Evolutionary conservation across 129 eudicot genomes (phyloP), one percentile per base, ranked within the genome.

Genomic region (Chrysanthemum lavandulifolium): DNA sequence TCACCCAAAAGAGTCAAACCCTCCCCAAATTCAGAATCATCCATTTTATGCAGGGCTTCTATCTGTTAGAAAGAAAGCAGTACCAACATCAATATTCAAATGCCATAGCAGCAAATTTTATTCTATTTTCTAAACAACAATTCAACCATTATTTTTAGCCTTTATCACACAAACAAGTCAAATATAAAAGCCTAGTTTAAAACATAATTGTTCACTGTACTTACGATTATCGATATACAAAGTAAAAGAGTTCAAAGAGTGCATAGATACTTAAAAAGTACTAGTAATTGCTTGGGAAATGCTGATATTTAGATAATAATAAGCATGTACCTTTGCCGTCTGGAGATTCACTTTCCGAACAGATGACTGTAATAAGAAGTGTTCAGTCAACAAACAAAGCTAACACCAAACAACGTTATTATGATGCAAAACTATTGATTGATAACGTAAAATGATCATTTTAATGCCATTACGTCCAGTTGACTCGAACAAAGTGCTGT

Each of bases 1-100:
- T 91, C 87, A 71, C 87, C 90, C 57, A 91, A 73, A 71, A 91
- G 96, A 60, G 97, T 84, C 73, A 88, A 84, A 68, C 92, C 97
- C 84, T 91, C 97, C 62, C 92, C 92, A 69, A 91, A 91, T 69
- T 82, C 68, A 58, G 87, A 65, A 8, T 60, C 13, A 29, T 77
- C 77, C 90, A 88, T 73, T 23, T 79, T 78, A 47, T 86, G 86
- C 55, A 80, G 50, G 68, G 84, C 83, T 43, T 65, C 52, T n/a
- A 65, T 65, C 69, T 65, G 69, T 13, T 75, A 69, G 10, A 29
- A 61, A 40, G 29, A 15, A 67, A 76, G 52, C 56, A 72, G 10
- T n/a, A 70, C 57, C 55, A 65, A 61, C 33, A 55, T 69, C 56
- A 47, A 49, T 15, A 51, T 14, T 45, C 14, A 18, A 68, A 62